A percentile compares a stretch with the other conserved stretches of the same genome.
Conservation (phyloP, 768 basidiomycete species). For the Tricholoma sp. region DNA sequence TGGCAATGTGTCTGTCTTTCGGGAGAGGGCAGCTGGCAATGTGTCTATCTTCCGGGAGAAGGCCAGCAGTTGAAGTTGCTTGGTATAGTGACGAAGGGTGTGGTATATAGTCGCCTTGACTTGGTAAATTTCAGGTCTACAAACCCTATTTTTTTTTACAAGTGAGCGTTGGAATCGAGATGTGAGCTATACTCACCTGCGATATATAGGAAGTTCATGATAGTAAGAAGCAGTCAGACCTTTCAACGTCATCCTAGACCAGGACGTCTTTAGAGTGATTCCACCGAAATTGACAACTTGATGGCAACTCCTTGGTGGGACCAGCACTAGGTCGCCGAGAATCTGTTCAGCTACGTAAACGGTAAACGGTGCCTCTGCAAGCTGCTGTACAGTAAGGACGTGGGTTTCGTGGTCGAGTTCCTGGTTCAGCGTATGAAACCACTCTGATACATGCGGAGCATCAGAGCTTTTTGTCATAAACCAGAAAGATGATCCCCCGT, state of each 20-base stretch:
- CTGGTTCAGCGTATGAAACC: conserved; percentile 51
- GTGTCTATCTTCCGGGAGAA: neutral
- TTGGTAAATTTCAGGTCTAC: conserved; percentile 72
- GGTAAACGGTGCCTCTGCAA: conserved; percentile 59
- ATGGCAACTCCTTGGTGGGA: conserved; percentile 78
- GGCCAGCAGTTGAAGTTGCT: no score
- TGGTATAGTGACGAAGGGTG: conserved; percentile 36
- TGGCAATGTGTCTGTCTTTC: neutral
- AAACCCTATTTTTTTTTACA: conserved; percentile 47
- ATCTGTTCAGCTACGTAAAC: conserved; percentile 72
- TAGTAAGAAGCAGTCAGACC: conserved; percentile 57
- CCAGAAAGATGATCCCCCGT: conserved; percentile 74
- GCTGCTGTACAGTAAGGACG: conserved; percentile 55
- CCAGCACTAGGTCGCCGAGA: conserved; percentile 73
- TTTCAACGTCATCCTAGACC: conserved; percentile 77
- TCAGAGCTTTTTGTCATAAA: conserved; percentile 73
- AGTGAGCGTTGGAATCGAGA: neutral
- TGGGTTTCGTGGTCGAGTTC: conserved; percentile 76
- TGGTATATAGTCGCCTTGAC: conserved; percentile 64
- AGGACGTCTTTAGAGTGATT: conserved; percentile 77
- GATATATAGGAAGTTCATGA: conserved; percentile 76
- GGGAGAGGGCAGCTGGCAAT: neutral
- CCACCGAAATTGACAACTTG: conserved; percentile 82
- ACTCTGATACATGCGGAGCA: conserved; percentile 48
- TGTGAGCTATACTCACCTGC: conserved; percentile 42